Evolutionary conservation across 2,329 filamentous ascomycete species (phyloP).

Genomic region (Paraphoma chrysanthemicola): DNA sequence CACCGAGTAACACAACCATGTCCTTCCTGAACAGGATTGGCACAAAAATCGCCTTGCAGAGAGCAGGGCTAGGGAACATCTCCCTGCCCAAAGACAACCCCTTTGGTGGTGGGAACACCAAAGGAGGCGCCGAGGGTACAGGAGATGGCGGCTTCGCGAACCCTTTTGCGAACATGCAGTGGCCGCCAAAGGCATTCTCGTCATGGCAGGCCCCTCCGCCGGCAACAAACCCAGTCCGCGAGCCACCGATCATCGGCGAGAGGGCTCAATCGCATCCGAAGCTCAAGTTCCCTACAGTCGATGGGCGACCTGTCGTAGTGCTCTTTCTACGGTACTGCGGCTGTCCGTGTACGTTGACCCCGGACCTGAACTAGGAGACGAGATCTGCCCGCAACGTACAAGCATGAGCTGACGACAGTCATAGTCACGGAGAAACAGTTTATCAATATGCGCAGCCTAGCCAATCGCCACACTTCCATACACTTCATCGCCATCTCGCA

Average conservation of each 20-base stretch:
- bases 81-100: constrained; percentile 47
- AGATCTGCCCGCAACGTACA: not conserved
- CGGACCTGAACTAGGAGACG: not conserved
- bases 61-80: constrained; percentile 62
- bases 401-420: constrained; percentile 5
- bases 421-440: constrained; percentile 58
- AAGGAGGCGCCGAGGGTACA: constrained; percentile 28
- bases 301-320: constrained; percentile 38
- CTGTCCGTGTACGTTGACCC: constrained; percentile 40
- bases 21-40: constrained; percentile 4
- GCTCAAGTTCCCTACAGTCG: constrained; percentile 38
- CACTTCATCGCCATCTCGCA: constrained; percentile 67
- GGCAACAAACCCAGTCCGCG: constrained; percentile 32
- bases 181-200: constrained; percentile 40
- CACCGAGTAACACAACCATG: not conserved
- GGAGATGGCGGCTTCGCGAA: constrained; percentile 35
- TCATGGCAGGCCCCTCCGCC: constrained; percentile 44
- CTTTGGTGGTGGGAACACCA: constrained; percentile 36
- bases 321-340: constrained; percentile 44
- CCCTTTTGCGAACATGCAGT: constrained; percentile 47
- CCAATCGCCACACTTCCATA: constrained; percentile 59
- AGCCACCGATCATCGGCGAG: constrained; percentile 34
- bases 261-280: constrained; percentile 36
- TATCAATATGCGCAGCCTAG: constrained; percentile 61
- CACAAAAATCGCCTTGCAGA: constrained; percentile 63